A percentile compares a stretch with the other conserved stretches of the same genome.
phyloP scores from a whole-genome alignment of 2,329 filamentous ascomycete genomes.

The Exophiala xenobiotica region DNA sequence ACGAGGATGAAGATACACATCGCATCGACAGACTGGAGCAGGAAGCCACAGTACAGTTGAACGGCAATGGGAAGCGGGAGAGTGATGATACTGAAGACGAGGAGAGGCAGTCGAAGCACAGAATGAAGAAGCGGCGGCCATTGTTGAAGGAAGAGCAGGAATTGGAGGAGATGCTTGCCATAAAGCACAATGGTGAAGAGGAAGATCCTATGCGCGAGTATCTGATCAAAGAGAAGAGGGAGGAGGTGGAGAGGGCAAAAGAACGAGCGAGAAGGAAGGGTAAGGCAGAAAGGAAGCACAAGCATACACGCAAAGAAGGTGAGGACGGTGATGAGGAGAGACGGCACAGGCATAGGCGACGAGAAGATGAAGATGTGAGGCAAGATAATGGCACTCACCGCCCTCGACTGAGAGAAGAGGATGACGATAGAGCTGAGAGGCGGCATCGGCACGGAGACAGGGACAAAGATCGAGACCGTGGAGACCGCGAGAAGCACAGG shows the following conservation, averaged over 20 bases:
- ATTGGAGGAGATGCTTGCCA: constrained; percentile 66
- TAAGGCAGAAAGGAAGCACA: constrained; percentile 49
- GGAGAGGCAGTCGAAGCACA: constrained; percentile 32
- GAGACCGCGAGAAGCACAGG: no score
- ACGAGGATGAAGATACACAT: constrained; percentile 55
- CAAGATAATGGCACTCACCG: not conserved
- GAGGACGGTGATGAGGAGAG: constrained; percentile 12
- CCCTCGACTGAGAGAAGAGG: not conserved
- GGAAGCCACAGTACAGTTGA: constrained; percentile 35
- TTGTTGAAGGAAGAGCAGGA: constrained; percentile 80
- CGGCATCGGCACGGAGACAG: not conserved
- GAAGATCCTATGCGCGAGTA: constrained; percentile 98
- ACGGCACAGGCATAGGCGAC: constrained; percentile 7
- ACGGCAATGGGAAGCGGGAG: constrained; percentile 39
- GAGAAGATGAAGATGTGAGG: not conserved
- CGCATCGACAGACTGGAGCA: constrained; percentile 46
- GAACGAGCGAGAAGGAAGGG: constrained; percentile 50
- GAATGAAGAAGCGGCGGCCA: constrained; percentile 40
- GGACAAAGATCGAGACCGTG: not conserved
- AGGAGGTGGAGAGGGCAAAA: constrained; percentile 74
- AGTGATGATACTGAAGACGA: constrained; percentile 47
- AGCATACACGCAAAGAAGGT: constrained; percentile 41
- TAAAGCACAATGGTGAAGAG: constrained; percentile 69
- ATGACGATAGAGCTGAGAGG: not conserved
- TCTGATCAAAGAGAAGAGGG: constrained; percentile 85